Evolutionary conservation across 805 yeast genomes (phyloP).

Genomic region (Candida silvicultrix): DNA sequence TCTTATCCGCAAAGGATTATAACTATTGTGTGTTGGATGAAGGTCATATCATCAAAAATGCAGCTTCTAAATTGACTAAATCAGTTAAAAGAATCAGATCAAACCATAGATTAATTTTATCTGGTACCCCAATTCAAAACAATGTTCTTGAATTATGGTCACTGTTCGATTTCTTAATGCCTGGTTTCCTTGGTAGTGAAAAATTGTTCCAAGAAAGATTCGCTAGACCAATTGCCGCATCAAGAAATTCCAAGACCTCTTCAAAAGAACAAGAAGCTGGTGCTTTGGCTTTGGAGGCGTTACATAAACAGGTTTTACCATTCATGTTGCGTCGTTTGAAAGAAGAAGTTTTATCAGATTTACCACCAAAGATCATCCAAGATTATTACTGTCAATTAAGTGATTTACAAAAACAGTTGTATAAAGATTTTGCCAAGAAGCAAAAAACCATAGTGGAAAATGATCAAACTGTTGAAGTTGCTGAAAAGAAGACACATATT

Average conservation of each 20-base stretch:
- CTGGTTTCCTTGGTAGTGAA: slow-evolving; percentile 95
- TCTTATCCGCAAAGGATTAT: slow-evolving; percentile 55
- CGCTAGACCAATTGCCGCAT: slow-evolving; percentile 96
- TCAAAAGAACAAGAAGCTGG: slow-evolving; percentile 96
- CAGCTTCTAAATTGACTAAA: slow-evolving; percentile 80
- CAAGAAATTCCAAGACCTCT: slow-evolving; percentile 80
- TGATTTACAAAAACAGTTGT: slow-evolving; percentile 80
- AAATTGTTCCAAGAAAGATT: slow-evolving; percentile 89
- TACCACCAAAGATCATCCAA: slow-evolving; percentile 97
- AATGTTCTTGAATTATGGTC: slow-evolving; percentile 98
- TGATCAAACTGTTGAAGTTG: slow-evolving; percentile 43
- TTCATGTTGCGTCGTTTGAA: slow-evolving; percentile 93
- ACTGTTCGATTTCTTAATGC: slow-evolving; percentile 95
- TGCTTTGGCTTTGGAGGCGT: slow-evolving; percentile 88
- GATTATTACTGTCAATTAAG: slow-evolving; percentile 96
- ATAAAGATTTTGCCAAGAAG: slow-evolving; percentile 82
- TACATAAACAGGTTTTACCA: slow-evolving; percentile 95
- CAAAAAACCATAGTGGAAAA: slow-evolving; percentile 68
- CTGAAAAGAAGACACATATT: slow-evolving; percentile 75
- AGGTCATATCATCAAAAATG: slow-evolving; percentile 94
- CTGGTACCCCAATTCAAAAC: slow-evolving; percentile 98
- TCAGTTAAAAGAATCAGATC: slow-evolving; percentile 80
- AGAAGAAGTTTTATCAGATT: slow-evolving; percentile 91
- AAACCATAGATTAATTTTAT: slow-evolving; percentile 82
- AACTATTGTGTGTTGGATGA: slow-evolving; percentile 96